Conservation (phyloP, 2,329 filamentous ascomycete genomes). For the Trichoderma cornu-damae region DNA sequence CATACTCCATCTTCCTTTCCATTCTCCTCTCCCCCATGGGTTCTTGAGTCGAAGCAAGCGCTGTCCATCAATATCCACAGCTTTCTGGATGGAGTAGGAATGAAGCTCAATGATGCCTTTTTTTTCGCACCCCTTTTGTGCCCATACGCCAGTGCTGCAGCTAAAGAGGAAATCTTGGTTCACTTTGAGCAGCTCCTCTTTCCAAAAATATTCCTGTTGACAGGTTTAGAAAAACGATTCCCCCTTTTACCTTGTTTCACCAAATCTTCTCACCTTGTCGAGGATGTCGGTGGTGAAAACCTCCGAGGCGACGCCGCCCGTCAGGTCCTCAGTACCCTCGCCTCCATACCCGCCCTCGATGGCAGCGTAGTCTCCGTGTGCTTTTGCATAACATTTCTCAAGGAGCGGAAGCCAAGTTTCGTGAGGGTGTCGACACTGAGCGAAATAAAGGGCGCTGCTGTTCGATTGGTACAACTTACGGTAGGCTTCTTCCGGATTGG, state of each 20-base stretch:
- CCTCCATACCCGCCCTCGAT: constrained; percentile 67
- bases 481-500: constrained; percentile 55
- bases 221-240: neutral
- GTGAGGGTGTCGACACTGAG: constrained; percentile 66
- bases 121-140: constrained; percentile 35
- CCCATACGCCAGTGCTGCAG: constrained; percentile 45
- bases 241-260: neutral
- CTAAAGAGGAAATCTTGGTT: constrained; percentile 73
- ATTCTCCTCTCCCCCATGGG: constrained; percentile 76
- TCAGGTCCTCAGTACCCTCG: constrained; percentile 56
- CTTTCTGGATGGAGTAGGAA: constrained; percentile 58
- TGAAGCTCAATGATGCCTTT: constrained; percentile 56
- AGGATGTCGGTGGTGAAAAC: constrained; percentile 63
- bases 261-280: constrained; percentile 56
- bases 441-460: constrained; percentile 70
- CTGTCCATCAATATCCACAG: constrained; percentile 51
- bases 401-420: constrained; percentile 77
- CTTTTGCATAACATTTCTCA: constrained; percentile 77
- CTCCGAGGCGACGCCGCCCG: constrained; percentile 62
- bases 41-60: constrained; percentile 64
- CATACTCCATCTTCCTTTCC: constrained; percentile 69
- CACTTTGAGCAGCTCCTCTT: constrained; percentile 68
- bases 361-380: constrained; percentile 70
- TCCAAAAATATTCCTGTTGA: constrained; percentile 58
- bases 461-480: constrained; percentile 67